Percentiles rank a stretch among this genome's conserved stretches.
These are phyloP conservation scores for Pseudoneurospora amorphoporcata DNA, from an alignment of 495 filamentous ascomycete species.

Conservation along the genomic window DNA sequence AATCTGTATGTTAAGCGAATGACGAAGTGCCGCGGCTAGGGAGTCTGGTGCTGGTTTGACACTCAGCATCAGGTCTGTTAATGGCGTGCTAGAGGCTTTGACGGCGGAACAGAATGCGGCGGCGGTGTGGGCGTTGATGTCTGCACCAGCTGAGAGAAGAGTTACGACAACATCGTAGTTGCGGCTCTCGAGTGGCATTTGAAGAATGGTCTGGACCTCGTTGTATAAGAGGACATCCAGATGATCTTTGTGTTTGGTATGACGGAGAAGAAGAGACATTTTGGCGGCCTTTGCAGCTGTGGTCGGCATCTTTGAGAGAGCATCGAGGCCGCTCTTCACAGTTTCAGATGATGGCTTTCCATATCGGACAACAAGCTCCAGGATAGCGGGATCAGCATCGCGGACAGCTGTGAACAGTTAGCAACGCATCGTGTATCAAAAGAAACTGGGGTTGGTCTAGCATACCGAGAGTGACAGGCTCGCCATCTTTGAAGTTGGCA, in stretches of 20 bases:
- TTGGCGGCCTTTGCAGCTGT: constrained; percentile 28
- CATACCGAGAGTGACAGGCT: constrained; percentile 21
- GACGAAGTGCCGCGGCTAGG: constrained; percentile 29
- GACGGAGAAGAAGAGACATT: constrained; percentile 26
- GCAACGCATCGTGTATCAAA: neutral
- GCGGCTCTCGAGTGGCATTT: constrained; percentile 14
- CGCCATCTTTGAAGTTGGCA: constrained; percentile 30
- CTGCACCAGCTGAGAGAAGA: constrained; percentile 33
- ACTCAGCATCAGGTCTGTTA: constrained; percentile 31
- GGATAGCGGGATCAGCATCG: constrained; percentile 24
- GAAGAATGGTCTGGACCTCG: constrained; percentile 30
- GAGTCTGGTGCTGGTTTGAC: constrained; percentile 21
- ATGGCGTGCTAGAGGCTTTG: constrained; percentile 23
- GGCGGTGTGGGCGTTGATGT: constrained; percentile 33
- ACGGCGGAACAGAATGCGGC: constrained; percentile 32
- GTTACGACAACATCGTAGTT: constrained; percentile 21
- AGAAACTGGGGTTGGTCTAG: neutral
- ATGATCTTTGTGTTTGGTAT: constrained; percentile 22
- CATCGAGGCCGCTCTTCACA: constrained; percentile 23
- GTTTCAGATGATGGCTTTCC: constrained; percentile 26
- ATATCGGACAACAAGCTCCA: constrained; percentile 32
- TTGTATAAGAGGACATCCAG: constrained; percentile 25
- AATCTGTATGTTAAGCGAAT: constrained; percentile 32
- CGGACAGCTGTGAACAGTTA: constrained; percentile 18
- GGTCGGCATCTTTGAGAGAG: constrained; percentile 20